Percentiles rank a stretch among this genome's conserved stretches.
Conservation (phyloP, 352 stramenopile genomes). For the Phytophthora pinifolia region DNA sequence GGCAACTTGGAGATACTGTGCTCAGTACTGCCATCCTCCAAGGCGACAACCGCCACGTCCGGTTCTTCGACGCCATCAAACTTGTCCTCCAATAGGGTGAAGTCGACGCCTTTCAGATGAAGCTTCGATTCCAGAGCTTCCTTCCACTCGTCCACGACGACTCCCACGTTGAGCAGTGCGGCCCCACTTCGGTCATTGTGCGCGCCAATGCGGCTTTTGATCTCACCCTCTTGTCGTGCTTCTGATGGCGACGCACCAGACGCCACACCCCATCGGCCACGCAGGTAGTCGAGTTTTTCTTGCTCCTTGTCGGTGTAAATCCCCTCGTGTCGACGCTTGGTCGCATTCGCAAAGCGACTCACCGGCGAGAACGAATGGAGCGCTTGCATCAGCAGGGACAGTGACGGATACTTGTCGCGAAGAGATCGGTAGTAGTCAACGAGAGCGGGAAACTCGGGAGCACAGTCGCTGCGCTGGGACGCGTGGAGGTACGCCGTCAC, state of each 20-base stretch:
- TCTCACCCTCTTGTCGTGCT: conserved; percentile 1
- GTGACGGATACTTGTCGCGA: conserved; percentile 53
- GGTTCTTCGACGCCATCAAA: conserved; percentile 18
- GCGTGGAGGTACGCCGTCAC: conserved; percentile 69
- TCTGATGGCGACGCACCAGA: conserved; percentile 4
- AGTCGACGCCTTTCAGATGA: conserved; percentile 35
- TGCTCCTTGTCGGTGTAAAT: conserved; percentile 25
- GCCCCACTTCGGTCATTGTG: conserved; percentile 28
- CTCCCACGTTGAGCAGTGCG: conserved; percentile 25
- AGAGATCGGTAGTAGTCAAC: conserved; percentile 74
- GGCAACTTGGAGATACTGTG: conserved; percentile 21
- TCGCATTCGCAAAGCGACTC: conserved; percentile 2
- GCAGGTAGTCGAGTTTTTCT: conserved; percentile 32
- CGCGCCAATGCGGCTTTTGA: conserved; percentile 18
- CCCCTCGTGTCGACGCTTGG: neutral
- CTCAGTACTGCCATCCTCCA: neutral
- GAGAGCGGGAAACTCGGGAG: conserved; percentile 56
- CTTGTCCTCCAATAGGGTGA: conserved; percentile 36
- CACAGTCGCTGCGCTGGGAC: conserved; percentile 46
- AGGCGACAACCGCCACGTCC: conserved; percentile 1
- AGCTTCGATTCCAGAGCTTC: conserved; percentile 25
- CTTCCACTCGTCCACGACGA: conserved; percentile 43
- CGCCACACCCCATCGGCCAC: conserved; percentile 22
- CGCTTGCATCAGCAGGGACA: conserved; percentile 69
- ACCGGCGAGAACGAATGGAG: conserved; percentile 51